Percentiles rank a stretch among this genome's conserved stretches.
Evolutionary conservation across 208 protist species (phyloP).

Genomic region (Leishmania amazonensis): DNA sequence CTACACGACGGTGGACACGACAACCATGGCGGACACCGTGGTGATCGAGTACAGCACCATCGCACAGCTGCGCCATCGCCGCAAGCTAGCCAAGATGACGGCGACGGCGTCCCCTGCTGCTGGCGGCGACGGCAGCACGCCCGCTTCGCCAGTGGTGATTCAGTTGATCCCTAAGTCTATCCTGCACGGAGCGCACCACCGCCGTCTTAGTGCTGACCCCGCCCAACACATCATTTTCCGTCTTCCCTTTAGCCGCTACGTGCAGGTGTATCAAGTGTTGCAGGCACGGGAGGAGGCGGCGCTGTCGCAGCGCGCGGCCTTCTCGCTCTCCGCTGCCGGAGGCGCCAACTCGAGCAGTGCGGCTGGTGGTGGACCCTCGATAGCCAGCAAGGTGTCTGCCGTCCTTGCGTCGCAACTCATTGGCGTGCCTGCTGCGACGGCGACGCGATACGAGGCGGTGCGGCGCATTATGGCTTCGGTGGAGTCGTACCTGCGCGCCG

Average conservation of each 20-base stretch:
- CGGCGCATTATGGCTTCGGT: conserved; percentile 53
- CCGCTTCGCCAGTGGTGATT: conserved; percentile 53
- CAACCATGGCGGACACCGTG: conserved; percentile 43
- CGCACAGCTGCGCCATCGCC: conserved; percentile 61
- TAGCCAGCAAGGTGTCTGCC: conserved; percentile 21
- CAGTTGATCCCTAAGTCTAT: conserved; percentile 85
- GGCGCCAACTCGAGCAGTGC: background rate
- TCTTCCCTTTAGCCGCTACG: conserved; percentile 65
- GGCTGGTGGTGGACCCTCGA: background rate
- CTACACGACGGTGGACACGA: conserved; percentile 47
- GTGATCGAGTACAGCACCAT: conserved; percentile 64
- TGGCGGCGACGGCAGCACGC: background rate
- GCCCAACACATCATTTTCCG: conserved; percentile 73
- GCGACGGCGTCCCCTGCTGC: background rate
- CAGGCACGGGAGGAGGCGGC: conserved; percentile 66
- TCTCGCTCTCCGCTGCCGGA: conserved; percentile 2
- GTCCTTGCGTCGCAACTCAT: conserved; percentile 48
- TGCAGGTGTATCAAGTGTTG: conserved; percentile 73
- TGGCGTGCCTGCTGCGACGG: conserved; percentile 46
- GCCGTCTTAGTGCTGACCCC: conserved; percentile 62
- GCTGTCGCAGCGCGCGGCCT: conserved; percentile 18
- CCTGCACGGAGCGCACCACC: conserved; percentile 76
- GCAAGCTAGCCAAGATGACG: conserved; percentile 42
- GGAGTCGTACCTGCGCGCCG: conserved; percentile 54
- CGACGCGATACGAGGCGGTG: conserved; percentile 69